Evolutionary conservation across 352 stramenopile genomes (phyloP), one percentile per base, ranked within the genome.

Genomic region (Pythium periplocum): DNA sequence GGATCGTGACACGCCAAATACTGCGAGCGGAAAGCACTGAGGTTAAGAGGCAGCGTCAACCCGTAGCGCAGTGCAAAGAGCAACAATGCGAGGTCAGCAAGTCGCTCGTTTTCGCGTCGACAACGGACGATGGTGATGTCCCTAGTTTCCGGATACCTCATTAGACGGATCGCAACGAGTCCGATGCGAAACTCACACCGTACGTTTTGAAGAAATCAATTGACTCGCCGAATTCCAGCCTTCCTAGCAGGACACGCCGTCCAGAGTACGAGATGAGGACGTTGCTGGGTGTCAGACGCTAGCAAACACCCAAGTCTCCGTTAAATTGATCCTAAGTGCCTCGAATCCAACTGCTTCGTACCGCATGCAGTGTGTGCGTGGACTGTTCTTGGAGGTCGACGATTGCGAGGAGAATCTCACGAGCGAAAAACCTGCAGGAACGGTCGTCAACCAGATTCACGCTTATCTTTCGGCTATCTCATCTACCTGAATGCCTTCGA

Each of bases 341-440:
- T 26, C 17, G 17, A 26, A 26, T 26, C 17, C 17, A 26, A 26
- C 17, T 26, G 17, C 17, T 26, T 26, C 30, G 44, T 48, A 53
- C 35, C 42, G 42, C 42, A 48, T 53, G 48, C 44, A 67, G 45
- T 12, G 9, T 47, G 37, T 68, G 58, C 1, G 65, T 73, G 1
- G 49, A 68, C 45, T 73, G 65, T 33, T 73, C 65, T 6, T 62
- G 37, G 9, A 73, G 62, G 40, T 73, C 65, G 9, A 64, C 6
- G 42, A 73, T 53, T 26, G 57, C 65, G 35, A 66, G 51, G 4
- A 61, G 26, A 11, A 68, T 51, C 51, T 68, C 55, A 8, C 56
- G 55, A n/a, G 53, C 42, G 48, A 64, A 47, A 41, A 59, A 64
- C 32, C 61, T 68, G 37, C 1, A 26, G 17, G 17, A 26, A 26